phyloP scores from a whole-genome alignment of 495 filamentous ascomycete genomes.

The Aspergillus cavernicola region DNA sequence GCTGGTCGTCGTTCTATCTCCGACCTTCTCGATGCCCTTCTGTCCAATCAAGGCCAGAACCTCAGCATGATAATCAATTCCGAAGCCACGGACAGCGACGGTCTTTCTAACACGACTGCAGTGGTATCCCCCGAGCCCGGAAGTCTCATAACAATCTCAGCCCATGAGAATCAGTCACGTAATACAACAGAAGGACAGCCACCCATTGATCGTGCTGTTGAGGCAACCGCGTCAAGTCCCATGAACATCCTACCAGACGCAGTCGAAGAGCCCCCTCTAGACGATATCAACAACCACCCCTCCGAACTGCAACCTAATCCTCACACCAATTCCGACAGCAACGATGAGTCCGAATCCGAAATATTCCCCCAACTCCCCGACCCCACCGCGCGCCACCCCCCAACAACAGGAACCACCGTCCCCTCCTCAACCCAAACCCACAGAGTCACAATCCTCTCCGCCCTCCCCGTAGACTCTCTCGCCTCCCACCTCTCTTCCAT shows the following conservation, averaged over 20 bases:
- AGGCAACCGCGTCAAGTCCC: constrained; percentile 8
- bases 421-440: constrained; percentile 24
- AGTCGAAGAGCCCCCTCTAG: constrained; percentile 33
- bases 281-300: constrained; percentile 14
- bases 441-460: constrained; percentile 50
- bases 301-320: constrained; percentile 10
- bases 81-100: constrained; percentile 22
- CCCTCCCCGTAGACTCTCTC: constrained; percentile 42
- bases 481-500: constrained; percentile 42
- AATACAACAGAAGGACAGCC: background rate
- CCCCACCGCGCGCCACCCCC: constrained; percentile 4
- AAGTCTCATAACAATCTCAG: constrained; percentile 7
- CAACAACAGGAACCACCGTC: background rate
- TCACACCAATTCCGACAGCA: background rate
- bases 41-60: constrained; percentile 29
- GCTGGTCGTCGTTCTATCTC: constrained; percentile 33
- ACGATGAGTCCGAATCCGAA: constrained; percentile 5
- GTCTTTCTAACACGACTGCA: constrained; percentile 20
- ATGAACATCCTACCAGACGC: constrained; percentile 34
- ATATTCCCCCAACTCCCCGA: constrained; percentile 8
- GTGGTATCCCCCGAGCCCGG: constrained; percentile 15
- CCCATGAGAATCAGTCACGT: constrained; percentile 13
- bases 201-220: constrained; percentile 1
- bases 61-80: constrained; percentile 15
- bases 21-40: constrained; percentile 36